phyloP scores from a whole-genome alignment of 495 filamentous ascomycete species.

The Margaritispora aquatica region DNA sequence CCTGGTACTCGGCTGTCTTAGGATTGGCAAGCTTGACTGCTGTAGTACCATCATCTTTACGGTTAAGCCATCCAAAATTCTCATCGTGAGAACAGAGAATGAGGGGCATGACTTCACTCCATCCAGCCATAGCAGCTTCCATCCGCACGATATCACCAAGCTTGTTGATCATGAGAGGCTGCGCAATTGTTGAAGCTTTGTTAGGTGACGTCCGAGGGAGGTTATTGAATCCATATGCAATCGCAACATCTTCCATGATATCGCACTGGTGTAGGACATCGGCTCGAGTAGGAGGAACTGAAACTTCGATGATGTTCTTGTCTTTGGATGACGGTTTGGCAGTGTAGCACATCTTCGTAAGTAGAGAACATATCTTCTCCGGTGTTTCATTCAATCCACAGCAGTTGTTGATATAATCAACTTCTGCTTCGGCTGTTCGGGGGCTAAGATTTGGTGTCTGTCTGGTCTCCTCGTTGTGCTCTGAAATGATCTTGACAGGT shows the following conservation, averaged over 20 bases:
- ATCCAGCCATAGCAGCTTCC: conserved; percentile 91
- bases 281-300: conserved; percentile 81
- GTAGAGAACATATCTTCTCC: conserved; percentile 62
- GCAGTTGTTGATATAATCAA: conserved; percentile 89
- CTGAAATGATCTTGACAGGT: conserved; percentile 82
- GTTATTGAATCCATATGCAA: conserved; percentile 94
- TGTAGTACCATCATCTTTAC: conserved; percentile 77
- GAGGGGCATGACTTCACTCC: conserved; percentile 92
- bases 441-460: conserved; percentile 72
- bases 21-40: conserved; percentile 90
- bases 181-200: conserved; percentile 76
- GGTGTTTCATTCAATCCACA: conserved; percentile 73
- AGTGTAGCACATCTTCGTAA: conserved; percentile 79
- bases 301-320: conserved; percentile 64
- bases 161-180: conserved; percentile 88
- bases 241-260: conserved; percentile 97
- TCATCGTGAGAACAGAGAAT: conserved; percentile 98
- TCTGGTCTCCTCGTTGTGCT: conserved; percentile 79
- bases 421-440: conserved; percentile 69
- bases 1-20: conserved; percentile 93
- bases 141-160: conserved; percentile 85
- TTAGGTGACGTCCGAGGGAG: conserved; percentile 78
- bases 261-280: conserved; percentile 96
- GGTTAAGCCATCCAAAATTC: conserved; percentile 96
- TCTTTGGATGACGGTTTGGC: conserved; percentile 64